These are phyloP conservation scores for Cyberlindnera maritima DNA, from an alignment of 805 yeast genomes.

Conservation along the genomic window DNA sequence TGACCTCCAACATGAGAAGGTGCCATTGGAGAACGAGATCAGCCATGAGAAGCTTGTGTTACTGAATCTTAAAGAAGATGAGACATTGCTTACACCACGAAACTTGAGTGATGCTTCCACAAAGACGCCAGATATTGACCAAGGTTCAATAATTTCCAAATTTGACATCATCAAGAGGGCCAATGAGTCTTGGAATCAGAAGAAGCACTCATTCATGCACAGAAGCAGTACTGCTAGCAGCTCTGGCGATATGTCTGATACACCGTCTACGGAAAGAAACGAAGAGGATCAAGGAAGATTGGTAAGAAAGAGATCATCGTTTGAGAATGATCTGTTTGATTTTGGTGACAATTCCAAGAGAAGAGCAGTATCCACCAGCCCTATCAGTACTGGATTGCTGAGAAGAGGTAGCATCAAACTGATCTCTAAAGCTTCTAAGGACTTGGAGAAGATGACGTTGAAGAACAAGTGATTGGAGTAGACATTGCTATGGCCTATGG, in stretches of 20 bases:
- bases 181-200: slow-evolving; percentile 29
- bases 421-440: slow-evolving; percentile 23
- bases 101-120: slow-evolving; percentile 2
- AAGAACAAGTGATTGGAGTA: slow-evolving; percentile 1
- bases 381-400: slow-evolving; percentile 20
- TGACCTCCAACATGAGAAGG: slow-evolving; percentile 25
- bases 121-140: slow-evolving; percentile 4
- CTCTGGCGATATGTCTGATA: neutral
- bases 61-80: slow-evolving; percentile 25
- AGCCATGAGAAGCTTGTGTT: slow-evolving; percentile 28
- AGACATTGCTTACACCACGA: slow-evolving; percentile 9
- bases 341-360: slow-evolving; percentile 17
- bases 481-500: too few species aligned
- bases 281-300: slow-evolving; percentile 11
- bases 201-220: slow-evolving; percentile 12
- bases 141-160: slow-evolving; percentile 15
- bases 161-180: slow-evolving; percentile 29
- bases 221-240: neutral
- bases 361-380: slow-evolving; percentile 30
- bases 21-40: slow-evolving; percentile 27
- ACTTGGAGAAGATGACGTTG: slow-evolving; percentile 27
- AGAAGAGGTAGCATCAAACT: slow-evolving; percentile 22
- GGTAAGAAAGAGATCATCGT: slow-evolving; percentile 24
- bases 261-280: slow-evolving; percentile 2
- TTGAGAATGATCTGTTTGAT: slow-evolving; percentile 10